phyloP scores from a whole-genome alignment of 1,284 basidiomycete species.

The Trichosporon faecale region DNA sequence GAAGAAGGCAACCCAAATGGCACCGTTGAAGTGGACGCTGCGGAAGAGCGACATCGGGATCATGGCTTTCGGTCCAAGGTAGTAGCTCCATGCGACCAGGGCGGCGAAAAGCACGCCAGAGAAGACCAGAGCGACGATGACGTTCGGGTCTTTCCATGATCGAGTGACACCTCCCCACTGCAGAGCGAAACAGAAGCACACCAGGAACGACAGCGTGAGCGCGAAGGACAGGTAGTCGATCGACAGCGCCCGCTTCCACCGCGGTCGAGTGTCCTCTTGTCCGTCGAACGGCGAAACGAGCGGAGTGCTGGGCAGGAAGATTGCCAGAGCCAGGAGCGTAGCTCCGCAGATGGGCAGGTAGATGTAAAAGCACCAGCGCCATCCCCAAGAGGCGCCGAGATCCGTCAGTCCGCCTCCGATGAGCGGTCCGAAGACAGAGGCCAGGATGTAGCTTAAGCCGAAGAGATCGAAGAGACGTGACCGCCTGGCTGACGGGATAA shows the following conservation, averaged over 20 bases:
- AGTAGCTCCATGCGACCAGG: slow-evolving; percentile 27
- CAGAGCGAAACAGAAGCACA: slow-evolving; percentile 30
- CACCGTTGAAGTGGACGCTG: slow-evolving; percentile 28
- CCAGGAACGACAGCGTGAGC: slow-evolving; percentile 30
- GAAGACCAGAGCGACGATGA: slow-evolving; percentile 28
- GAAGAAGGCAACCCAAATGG: slow-evolving; percentile 28
- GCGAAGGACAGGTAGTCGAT: slow-evolving; percentile 31
- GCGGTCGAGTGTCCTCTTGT: slow-evolving; percentile 21
- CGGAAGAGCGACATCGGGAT: slow-evolving; percentile 29
- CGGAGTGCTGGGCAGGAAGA: slow-evolving; percentile 24
- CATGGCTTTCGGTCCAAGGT: slow-evolving; percentile 29
- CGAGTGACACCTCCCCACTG: slow-evolving; percentile 33
- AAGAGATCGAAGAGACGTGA: slow-evolving; percentile 29
- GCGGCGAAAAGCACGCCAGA: slow-evolving; percentile 22
- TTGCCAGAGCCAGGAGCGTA: slow-evolving; percentile 20
- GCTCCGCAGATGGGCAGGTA: slow-evolving; percentile 30
- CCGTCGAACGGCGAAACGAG: slow-evolving; percentile 28
- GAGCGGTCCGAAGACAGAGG: slow-evolving; percentile 33
- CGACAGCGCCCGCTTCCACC: slow-evolving; percentile 22
- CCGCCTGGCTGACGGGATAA: slow-evolving; percentile 33
- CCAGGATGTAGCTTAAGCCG: slow-evolving; percentile 29
- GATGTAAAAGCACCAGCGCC: slow-evolving; percentile 53
- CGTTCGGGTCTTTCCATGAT: slow-evolving; percentile 25
- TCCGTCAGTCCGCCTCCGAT: slow-evolving; percentile 35
- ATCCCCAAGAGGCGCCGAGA: slow-evolving; percentile 23